A percentile compares a stretch with the other conserved stretches of the same genome.
Conservation (phyloP, 1,284 basidiomycete genomes). For the Cystobasidium pallidum region DNA sequence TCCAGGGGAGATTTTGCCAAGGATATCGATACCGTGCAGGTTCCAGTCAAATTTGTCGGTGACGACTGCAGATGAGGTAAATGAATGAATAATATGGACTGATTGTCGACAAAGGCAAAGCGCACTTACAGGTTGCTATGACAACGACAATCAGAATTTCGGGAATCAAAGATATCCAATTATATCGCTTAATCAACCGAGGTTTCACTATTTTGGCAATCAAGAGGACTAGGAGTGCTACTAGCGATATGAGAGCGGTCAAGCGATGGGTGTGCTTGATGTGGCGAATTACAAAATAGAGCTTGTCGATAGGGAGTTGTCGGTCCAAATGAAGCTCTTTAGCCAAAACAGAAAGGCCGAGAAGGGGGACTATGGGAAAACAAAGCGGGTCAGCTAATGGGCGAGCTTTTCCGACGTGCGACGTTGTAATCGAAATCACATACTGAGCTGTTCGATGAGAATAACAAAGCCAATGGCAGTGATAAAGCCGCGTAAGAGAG, state of each 20-base stretch:
- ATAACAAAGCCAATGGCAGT: slow-evolving; percentile 66
- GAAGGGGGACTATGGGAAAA: slow-evolving; percentile 30
- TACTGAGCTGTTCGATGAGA: slow-evolving; percentile 72
- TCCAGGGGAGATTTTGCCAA: slow-evolving; percentile 62
- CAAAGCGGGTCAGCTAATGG: neutral
- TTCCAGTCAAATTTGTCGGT: slow-evolving; percentile 76
- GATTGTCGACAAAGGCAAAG: neutral
- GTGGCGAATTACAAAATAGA: slow-evolving; percentile 73
- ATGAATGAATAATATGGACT: no score
- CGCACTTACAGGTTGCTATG: slow-evolving; percentile 70
- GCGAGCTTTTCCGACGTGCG: neutral
- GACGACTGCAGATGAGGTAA: slow-evolving; percentile 62
- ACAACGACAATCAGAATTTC: slow-evolving; percentile 81
- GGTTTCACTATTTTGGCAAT: slow-evolving; percentile 61
- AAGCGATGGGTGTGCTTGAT: slow-evolving; percentile 65
- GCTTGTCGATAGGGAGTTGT: slow-evolving; percentile 72
- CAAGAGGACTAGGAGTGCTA: slow-evolving; percentile 64
- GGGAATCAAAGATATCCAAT: slow-evolving; percentile 75
- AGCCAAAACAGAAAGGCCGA: slow-evolving; percentile 37
- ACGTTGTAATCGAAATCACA: slow-evolving; percentile 56
- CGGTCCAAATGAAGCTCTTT: neutral
- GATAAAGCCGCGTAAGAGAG: slow-evolving; percentile 81
- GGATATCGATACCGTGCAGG: slow-evolving; percentile 72
- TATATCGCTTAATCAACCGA: slow-evolving; percentile 63
- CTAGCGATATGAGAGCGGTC: slow-evolving; percentile 74